Evolutionary conservation across 2,329 filamentous ascomycete genomes (phyloP), one percentile per base, ranked within the genome.

Genomic region (Penicillium olsonii): DNA sequence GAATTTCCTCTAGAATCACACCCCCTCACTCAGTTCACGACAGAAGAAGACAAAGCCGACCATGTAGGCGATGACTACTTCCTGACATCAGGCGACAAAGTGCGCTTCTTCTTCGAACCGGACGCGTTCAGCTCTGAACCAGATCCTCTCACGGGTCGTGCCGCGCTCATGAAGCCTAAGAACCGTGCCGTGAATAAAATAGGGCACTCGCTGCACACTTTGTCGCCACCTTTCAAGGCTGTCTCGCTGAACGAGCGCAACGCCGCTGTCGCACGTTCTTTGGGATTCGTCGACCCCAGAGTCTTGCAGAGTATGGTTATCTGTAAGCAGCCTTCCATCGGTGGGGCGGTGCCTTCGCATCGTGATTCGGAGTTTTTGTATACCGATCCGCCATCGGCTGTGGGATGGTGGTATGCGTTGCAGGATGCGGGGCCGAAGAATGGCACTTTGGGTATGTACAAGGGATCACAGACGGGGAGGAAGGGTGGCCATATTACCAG

Each of bases 61-160:
- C 92, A 97, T 73, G 88, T 96, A 10, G 92, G 92, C 54, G 94
- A 97, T 75, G 84, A 88, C 67, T 99, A 99, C 79, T 97, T 99
- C 75, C 83, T 97, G 2, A 81, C 79, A 1, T 94, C 88, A 3
- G 91, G 90, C 53, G 89, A 97, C 78, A 92, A 96, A 74, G 78
- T 97, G 53, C 87, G 91, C 50, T 96, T 95, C 80, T 97, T 97
- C 80, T 95, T 97, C 72, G 92, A 97, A 73, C 90, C 95, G 71
- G 92, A 94, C 71, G 92, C 92, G 56, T 92, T 96, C 69, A 57
- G 59, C 22, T 37, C 62, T 1, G 41, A 57, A 2, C 57, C 61
- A 0, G 56, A 61, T 49, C 56, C 62, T 1, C 78, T 86, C 63
- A 59, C 75, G 9, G 63, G 72, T 0, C 68, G 70, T 0, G 87